Base-by-base conservation (phyloP, 2,329 filamentous ascomycete genomes). In the Chrysosporium keratinophilum region DNA sequence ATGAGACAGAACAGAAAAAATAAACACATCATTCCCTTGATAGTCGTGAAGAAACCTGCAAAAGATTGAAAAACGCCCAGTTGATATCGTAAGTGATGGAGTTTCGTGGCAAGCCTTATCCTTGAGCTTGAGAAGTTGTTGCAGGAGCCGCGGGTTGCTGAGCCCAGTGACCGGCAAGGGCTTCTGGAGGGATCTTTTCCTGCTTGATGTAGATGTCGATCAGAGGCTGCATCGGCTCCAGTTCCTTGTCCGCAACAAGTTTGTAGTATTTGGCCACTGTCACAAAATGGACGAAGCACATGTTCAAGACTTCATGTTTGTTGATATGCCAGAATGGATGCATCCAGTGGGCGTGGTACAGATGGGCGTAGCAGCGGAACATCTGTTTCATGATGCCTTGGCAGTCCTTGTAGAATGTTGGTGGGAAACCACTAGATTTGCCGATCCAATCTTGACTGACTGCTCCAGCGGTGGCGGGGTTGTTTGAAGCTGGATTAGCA, bases 341-440 rank as follows among this genome's bases (percentile, higher is more conserved):
- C 57, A 83, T 75, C 71, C 88, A 98, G 71, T 98, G 93, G 54
- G 90, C 88, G 80, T 95, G 96, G 76, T 98, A 98, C 57, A 98
- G 82, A 71, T 98, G 93, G 46, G 93, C 85, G 67, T 98, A 98
- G 62, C 96, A 91, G 56, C 93, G 87, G 78, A 98, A 97, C 85
- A 98, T 97, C 73, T 96, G 93, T 63, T 90, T 86, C 75, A 96
- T 91, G 64, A 96, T 93, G 60, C 85, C 85, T 75, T 94, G 89
- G 76, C 91, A 93, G 62, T 95, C 89, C 57, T 85, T 82, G 62
- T 91, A 78, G 69, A 96, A 97, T 60, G 88, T 87, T 59, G 86
- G 82, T 1, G 93, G 93, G 70, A 98, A 98, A 3, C 91, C 91
- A 57, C 87, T 93, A 45, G 87, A 81, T 74, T 94, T 95, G 64